Percentiles rank a stretch among this genome's conserved stretches.
Evolutionary conservation across 176 grass and related monocot species (phyloP).

Genomic region (Avena sativa): DNA sequence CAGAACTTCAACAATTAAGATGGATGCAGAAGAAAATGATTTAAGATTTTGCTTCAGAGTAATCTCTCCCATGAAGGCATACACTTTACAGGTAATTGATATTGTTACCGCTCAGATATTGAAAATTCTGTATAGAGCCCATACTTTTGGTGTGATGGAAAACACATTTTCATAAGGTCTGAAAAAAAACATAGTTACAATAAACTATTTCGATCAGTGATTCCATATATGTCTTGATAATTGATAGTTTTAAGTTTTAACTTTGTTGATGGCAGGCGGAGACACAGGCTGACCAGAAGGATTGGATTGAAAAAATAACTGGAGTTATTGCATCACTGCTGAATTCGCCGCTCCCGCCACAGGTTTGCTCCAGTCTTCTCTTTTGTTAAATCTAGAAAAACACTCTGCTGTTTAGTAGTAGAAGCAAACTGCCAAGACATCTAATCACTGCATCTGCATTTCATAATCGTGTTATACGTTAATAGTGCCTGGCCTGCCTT

Average conservation of each 20-base stretch:
- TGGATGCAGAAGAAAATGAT: conserved; percentile 89
- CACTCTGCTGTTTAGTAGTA: conserved; percentile 28
- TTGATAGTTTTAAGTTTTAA: conserved; percentile 20
- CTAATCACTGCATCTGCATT: background rate
- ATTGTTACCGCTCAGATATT: conserved; percentile 19
- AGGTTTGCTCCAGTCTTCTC: conserved; percentile 50
- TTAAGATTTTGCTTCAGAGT: conserved; percentile 97
- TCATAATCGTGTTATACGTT: conserved; percentile 33
- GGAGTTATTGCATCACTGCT: conserved; percentile 97
- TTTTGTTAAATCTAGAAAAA: conserved; percentile 36
- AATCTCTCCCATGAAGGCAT: conserved; percentile 82
- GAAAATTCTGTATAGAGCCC: conserved; percentile 14
- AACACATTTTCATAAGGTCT: background rate
- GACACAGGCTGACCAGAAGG: conserved; percentile 80
- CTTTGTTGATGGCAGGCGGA: conserved; percentile 68
- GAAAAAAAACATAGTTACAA: background rate
- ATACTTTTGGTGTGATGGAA: conserved; percentile 10
- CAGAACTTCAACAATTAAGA: conserved; percentile 92
- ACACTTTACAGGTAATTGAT: conserved; percentile 84
- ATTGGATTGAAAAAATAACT: conserved; percentile 95
- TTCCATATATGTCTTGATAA: conserved; percentile 16
- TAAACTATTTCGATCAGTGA: background rate
- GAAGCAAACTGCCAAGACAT: conserved; percentile 1
- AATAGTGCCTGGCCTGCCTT: conserved; percentile 24
- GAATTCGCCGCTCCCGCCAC: conserved; percentile 69